Conservation (phyloP, 1,139 yeast genomes). For the Saccharomyces hybrid region DNA sequence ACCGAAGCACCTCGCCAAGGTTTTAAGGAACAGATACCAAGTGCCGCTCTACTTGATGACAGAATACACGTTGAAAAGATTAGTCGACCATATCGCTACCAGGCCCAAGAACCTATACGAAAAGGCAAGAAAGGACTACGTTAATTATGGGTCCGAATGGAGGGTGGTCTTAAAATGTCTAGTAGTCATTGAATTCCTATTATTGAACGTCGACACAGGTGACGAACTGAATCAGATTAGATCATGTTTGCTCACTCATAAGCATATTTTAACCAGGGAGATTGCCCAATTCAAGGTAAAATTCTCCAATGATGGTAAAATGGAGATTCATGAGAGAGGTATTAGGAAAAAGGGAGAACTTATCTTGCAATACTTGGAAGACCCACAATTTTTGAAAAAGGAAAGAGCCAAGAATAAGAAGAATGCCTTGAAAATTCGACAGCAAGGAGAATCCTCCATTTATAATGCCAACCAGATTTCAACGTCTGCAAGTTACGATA, state of each 20-base stretch:
- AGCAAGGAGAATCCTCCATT: slow-evolving; percentile 15
- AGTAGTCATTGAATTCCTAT: slow-evolving; percentile 30
- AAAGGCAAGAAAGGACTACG: slow-evolving; percentile 34
- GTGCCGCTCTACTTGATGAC: slow-evolving; percentile 31
- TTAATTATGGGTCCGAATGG: slow-evolving; percentile 36
- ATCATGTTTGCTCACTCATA: slow-evolving; percentile 28
- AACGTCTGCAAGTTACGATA: slow-evolving; percentile 5
- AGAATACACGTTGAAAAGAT: slow-evolving; percentile 29
- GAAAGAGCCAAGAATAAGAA: slow-evolving; percentile 26
- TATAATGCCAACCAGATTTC: slow-evolving; percentile 17
- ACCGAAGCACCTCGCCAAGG: slow-evolving; percentile 34
- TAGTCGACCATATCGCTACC: slow-evolving; percentile 32
- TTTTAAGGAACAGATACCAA: slow-evolving; percentile 29
- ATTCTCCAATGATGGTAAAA: slow-evolving; percentile 32
- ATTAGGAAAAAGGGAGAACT: slow-evolving; percentile 30
- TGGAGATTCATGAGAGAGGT: slow-evolving; percentile 33
- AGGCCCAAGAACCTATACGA: slow-evolving; percentile 33
- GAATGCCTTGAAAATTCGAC: slow-evolving; percentile 26
- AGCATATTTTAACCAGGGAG: slow-evolving; percentile 27
- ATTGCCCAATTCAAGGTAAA: slow-evolving; percentile 26
- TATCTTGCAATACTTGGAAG: slow-evolving; percentile 26
- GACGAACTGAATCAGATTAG: slow-evolving; percentile 30
- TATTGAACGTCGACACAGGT: slow-evolving; percentile 29
- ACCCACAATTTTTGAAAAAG: slow-evolving; percentile 25
- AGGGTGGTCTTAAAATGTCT: slow-evolving; percentile 34